Conservation (phyloP, 768 basidiomycete species). For the Mycena crocata region DNA sequence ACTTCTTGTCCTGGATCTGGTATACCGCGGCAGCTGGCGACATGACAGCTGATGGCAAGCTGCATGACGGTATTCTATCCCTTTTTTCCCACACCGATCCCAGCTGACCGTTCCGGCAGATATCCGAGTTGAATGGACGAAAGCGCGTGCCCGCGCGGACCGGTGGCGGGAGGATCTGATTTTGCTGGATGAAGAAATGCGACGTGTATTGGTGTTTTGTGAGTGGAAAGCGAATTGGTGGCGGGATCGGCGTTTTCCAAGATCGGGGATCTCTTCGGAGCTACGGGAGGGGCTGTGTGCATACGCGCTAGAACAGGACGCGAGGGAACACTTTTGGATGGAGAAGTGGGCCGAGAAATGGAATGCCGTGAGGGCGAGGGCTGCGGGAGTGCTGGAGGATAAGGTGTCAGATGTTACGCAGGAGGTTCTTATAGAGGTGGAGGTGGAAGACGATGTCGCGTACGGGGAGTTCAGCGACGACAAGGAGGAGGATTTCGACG, state of each 20-base stretch:
- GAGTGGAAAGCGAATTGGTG: not conserved
- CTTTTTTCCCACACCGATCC: too few species aligned
- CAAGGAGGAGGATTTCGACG: not conserved
- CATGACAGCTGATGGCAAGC: not conserved
- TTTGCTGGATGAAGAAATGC: constrained; percentile 1
- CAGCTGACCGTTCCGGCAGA: too few species aligned
- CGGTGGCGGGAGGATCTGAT: not conserved
- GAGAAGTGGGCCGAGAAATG: not conserved
- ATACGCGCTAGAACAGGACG: too few species aligned
- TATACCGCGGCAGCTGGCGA: not conserved
- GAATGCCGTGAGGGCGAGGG: not conserved
- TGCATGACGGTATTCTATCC: constrained; percentile 11
- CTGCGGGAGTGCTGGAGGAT: not conserved
- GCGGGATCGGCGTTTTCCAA: not conserved
- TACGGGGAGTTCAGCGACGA: constrained; percentile 1
- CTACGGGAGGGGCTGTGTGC: not conserved
- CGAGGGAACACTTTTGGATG: not conserved
- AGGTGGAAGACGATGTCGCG: not conserved
- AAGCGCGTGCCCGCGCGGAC: not conserved
- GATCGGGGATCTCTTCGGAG: not conserved
- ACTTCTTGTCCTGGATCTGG: constrained; percentile 1
- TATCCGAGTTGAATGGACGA: constrained; percentile 8
- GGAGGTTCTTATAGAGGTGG: not conserved
- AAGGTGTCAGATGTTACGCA: not conserved
- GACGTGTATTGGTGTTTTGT: not conserved